These are phyloP conservation scores for Aspergillus pseudonomiae DNA, from an alignment of 2,329 filamentous ascomycete genomes.

Conservation along the genomic window DNA sequence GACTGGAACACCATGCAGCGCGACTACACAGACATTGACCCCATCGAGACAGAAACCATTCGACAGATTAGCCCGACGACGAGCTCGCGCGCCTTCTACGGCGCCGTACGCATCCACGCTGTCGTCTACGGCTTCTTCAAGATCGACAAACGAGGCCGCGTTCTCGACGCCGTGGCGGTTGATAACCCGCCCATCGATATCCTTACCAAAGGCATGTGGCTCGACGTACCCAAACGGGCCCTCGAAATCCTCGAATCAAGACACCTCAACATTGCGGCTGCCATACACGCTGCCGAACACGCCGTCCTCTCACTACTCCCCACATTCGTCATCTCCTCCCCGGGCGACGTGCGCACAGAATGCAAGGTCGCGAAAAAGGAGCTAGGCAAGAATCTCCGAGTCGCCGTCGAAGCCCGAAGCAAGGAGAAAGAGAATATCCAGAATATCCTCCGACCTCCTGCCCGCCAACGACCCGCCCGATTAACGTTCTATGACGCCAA, in stretches of 20 bases:
- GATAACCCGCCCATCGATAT: constrained; percentile 90
- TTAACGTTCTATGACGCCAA: constrained; percentile 96
- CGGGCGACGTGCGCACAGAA: constrained; percentile 90
- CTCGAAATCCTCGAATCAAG: constrained; percentile 76
- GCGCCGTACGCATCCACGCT: constrained; percentile 80
- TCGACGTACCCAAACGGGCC: constrained; percentile 80
- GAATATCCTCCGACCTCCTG: constrained; percentile 35
- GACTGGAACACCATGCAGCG: constrained; percentile 94
- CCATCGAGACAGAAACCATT: constrained; percentile 87
- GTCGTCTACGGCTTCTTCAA: constrained; percentile 98
- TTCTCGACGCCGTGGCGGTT: constrained; percentile 89
- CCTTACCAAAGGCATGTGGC: constrained; percentile 88
- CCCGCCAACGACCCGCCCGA: constrained; percentile 79
- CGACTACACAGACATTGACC: constrained; percentile 92
- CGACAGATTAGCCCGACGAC: constrained; percentile 60
- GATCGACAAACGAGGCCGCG: constrained; percentile 79
- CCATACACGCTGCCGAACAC: constrained; percentile 94
- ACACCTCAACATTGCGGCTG: constrained; percentile 78
- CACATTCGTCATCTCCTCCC: constrained; percentile 85
- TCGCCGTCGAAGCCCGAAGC: constrained; percentile 18
- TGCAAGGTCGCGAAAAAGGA: constrained; percentile 91
- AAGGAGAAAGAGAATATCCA: constrained; percentile 16
- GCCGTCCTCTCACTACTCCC: constrained; percentile 84
- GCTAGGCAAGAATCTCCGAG: constrained; percentile 64
- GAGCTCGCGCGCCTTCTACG: constrained; percentile 75